Base-by-base conservation (phyloP, 441 rosid species). In the Mallotus repandus region DNA sequence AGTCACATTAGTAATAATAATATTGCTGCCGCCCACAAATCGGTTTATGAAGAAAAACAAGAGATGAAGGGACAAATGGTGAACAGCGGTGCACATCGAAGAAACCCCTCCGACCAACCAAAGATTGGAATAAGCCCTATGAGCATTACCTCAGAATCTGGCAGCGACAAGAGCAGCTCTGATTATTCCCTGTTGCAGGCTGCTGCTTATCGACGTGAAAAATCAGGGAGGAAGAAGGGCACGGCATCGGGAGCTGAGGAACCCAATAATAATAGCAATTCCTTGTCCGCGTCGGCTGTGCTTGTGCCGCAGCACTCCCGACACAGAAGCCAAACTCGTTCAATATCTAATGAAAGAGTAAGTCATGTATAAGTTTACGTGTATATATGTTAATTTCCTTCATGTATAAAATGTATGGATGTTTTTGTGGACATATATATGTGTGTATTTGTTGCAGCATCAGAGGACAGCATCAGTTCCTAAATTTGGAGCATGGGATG, bases 401-500 rank as follows among this genome's bases (percentile, higher is more conserved):
- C 32, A 29, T 2, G 2, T 29, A 29, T 29, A 1, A 1, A 2
- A 29, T 29, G 32, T 29, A 29, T 29, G 32, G 32, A 29, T 29
- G 2, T 29, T 29, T 29, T 29, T 29, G 32, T 29, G 32, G 32
- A 29, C 3, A 29, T 29, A 29, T 29, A 29, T 29, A 29, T 29
- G 32, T 63, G 19, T 60, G 35, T 13, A 29, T 12, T 19, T 15
- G 13, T 54, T 54, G 53, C 81, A 85, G 86, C 80, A 80, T 67
- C 83, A 74, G 2, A 80, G 81, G 54, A 46, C 59, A 41, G 76
- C 85, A 63, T 85, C 90, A 0, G 67, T 86, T 60, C 90, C 92
- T 1, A 85, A 78, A 72, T 88, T 88, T 41, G 90, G 90, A 56
- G 86, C 84, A 4, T 85, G 92, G 92, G 87, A 88, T 64, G 88